phyloP scores from a whole-genome alignment of 176 grass and related monocot species.

The Secale cereale region DNA sequence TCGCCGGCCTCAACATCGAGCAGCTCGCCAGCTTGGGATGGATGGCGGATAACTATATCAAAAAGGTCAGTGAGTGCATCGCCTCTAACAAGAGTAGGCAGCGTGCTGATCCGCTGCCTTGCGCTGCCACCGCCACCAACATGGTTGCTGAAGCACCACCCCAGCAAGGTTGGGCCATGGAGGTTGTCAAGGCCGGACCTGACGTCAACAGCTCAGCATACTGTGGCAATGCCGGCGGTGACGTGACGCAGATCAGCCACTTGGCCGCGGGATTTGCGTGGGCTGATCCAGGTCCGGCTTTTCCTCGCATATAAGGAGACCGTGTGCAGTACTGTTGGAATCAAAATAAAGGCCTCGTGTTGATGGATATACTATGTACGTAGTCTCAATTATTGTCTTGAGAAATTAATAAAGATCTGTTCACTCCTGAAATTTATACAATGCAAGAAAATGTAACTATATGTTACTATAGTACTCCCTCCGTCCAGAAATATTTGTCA shows the following conservation, averaged over 20 bases:
- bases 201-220: neutral
- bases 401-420: too few species aligned
- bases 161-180: neutral
- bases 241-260: neutral
- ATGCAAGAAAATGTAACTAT: too few species aligned
- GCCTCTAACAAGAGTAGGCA: neutral
- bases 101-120: neutral
- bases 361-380: too few species aligned
- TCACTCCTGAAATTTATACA: too few species aligned
- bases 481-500: too few species aligned
- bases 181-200: conserved; percentile 4
- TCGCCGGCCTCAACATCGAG: conserved; percentile 11
- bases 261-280: neutral
- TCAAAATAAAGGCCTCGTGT: too few species aligned
- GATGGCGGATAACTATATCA: conserved; percentile 27
- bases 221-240: neutral
- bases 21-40: conserved; percentile 9
- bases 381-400: too few species aligned
- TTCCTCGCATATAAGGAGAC: too few species aligned
- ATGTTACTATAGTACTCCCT: too few species aligned
- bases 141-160: neutral
- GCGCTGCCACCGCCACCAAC: rapidly evolving
- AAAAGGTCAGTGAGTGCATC: neutral
- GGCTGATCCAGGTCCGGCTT: neutral
- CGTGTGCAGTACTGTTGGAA: too few species aligned